Conservation (phyloP, 768 basidiomycete species). For the Russula sp. region DNA sequence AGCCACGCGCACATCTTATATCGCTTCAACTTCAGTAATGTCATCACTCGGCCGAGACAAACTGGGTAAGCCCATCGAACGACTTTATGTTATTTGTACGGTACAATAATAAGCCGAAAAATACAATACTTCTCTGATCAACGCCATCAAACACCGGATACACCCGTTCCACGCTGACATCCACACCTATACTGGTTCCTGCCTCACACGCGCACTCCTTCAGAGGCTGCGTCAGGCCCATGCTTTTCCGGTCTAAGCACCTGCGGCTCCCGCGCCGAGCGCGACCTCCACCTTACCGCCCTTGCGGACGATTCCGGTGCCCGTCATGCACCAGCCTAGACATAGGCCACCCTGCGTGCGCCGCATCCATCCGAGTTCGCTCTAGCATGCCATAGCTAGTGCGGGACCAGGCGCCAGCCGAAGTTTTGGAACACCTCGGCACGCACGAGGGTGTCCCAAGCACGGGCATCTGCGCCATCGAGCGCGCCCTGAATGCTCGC, state of each 20-base stretch:
- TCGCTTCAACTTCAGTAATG: no score
- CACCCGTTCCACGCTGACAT: slow-evolving; percentile 25
- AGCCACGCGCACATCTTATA: no score
- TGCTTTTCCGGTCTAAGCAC: slow-evolving; percentile 60
- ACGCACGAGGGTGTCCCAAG: slow-evolving; percentile 51
- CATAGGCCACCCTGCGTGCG: slow-evolving; percentile 32
- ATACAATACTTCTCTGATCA: no score
- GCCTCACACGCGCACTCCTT: slow-evolving; percentile 26
- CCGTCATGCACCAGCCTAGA: slow-evolving; percentile 48
- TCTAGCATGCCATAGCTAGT: slow-evolving; percentile 57
- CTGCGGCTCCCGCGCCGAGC: slow-evolving; percentile 68
- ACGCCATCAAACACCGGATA: no score
- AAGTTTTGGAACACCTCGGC: slow-evolving; percentile 59
- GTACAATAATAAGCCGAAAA: no score
- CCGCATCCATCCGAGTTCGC: slow-evolving; percentile 55
- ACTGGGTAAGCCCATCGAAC: no score
- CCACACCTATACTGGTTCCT: no score
- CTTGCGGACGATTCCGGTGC: slow-evolving; percentile 51
- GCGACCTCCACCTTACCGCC: slow-evolving; percentile 41
- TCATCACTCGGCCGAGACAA: no score
- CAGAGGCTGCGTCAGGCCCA: slow-evolving; percentile 47
- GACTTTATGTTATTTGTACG: no score
- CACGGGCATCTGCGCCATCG: slow-evolving; percentile 47
- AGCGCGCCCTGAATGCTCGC: slow-evolving; percentile 46
- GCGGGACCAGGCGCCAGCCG: slow-evolving; percentile 40